Evolutionary conservation across 2,329 filamentous ascomycete genomes (phyloP).

Genomic region (Claviceps spartinae): DNA sequence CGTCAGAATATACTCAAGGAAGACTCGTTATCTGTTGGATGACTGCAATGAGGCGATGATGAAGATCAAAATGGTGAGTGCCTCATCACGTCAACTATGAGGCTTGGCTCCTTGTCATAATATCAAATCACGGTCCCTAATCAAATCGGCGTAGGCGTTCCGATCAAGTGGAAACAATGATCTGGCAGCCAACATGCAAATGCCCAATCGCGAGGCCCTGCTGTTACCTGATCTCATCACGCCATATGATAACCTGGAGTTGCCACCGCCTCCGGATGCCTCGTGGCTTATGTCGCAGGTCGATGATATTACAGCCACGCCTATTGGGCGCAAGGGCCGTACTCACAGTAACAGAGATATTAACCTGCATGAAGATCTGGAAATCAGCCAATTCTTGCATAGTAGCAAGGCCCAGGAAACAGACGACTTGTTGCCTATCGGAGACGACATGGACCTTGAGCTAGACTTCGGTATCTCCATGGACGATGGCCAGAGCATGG

Average conservation of each 20-base stretch:
- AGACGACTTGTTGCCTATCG: conserved; percentile 41
- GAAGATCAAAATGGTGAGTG: conserved; percentile 91
- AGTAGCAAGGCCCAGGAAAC: conserved; percentile 47
- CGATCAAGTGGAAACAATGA: conserved; percentile 91
- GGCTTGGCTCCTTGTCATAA: background rate
- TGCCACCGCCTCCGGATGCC: conserved; percentile 76
- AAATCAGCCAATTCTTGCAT: conserved; percentile 69
- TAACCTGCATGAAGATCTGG: conserved; percentile 54
- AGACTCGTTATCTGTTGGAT: conserved; percentile 89
- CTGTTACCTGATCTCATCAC: conserved; percentile 88
- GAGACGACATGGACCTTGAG: conserved; percentile 57
- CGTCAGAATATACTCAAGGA: conserved; percentile 92
- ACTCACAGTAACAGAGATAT: conserved; percentile 50
- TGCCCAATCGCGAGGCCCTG: conserved; percentile 72
- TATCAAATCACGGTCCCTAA: conserved; percentile 16
- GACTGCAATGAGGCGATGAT: conserved; percentile 95
- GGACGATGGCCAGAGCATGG: conserved; percentile 61
- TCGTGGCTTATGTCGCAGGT: conserved; percentile 70
- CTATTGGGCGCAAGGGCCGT: conserved; percentile 42
- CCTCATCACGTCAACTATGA: background rate
- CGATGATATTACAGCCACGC: conserved; percentile 42
- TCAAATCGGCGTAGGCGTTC: conserved; percentile 54
- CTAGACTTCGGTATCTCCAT: conserved; percentile 64
- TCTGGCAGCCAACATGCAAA: conserved; percentile 67
- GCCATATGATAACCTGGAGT: conserved; percentile 66